Conservation (phyloP, 2,329 filamentous ascomycete genomes). For the Fusarium ambrosium region DNA sequence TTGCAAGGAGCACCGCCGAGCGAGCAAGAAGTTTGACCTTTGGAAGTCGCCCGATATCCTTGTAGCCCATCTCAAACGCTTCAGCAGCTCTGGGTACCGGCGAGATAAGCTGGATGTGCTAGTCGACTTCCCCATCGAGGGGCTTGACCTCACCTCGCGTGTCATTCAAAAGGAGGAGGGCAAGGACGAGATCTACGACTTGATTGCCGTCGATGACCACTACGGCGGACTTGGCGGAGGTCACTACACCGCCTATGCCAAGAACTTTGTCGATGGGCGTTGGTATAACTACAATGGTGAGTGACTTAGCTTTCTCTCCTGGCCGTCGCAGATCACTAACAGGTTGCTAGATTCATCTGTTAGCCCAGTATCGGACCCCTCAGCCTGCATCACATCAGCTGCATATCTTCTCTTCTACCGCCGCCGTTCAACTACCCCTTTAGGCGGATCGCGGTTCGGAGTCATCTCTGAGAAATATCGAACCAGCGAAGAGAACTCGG, state of each 20-base stretch:
- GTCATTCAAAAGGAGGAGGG: constrained; percentile 85
- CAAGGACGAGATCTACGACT: constrained; percentile 88
- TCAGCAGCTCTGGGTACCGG: constrained; percentile 85
- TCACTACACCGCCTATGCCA: constrained; percentile 95
- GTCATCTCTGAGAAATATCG: constrained; percentile 76
- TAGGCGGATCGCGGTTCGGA: constrained; percentile 83
- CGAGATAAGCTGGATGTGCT: constrained; percentile 92
- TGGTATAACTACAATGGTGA: constrained; percentile 99
- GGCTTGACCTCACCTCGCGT: constrained; percentile 83
- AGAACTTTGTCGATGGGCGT: constrained; percentile 87
- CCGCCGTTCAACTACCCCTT: constrained; percentile 79
- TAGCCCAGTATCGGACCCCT: constrained; percentile 69
- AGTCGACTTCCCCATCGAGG: constrained; percentile 92
- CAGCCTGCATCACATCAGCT: constrained; percentile 76
- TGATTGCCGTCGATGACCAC: constrained; percentile 97
- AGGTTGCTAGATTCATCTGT: constrained; percentile 77
- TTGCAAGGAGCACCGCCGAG: constrained; percentile 93
- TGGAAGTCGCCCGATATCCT: constrained; percentile 98
- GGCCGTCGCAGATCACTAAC: constrained; percentile 55
- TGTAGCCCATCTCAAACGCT: constrained; percentile 94
- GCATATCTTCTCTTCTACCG: constrained; percentile 98
- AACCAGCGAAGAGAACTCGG: constrained; percentile 61
- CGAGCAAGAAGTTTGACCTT: constrained; percentile 95
- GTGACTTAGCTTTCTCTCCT: constrained; percentile 46
- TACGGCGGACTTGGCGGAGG: constrained; percentile 93